Base-by-base conservation (phyloP, 2,329 filamentous ascomycete species). In the Arthrocladium fulminans region DNA sequence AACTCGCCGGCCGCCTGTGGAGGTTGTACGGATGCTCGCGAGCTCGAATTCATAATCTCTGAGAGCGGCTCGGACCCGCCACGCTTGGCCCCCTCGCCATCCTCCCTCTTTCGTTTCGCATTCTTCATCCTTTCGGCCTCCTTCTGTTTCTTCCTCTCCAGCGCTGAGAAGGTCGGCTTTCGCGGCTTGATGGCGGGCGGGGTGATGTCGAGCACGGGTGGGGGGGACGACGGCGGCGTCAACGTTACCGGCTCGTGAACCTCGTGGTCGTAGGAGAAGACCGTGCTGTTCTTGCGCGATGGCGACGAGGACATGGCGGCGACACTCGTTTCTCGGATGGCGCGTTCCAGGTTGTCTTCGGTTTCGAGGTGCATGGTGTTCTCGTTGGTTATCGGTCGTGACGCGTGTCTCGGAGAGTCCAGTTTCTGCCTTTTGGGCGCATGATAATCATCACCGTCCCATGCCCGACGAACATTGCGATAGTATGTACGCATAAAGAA, bases 171-270 rank as follows among this genome's bases (percentile, higher is more conserved):
- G 2, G 72, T 68, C 0, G 73, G 71, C 54, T 74, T 72, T 39
- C 73, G 65, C 24, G 64, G 66, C 45, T 67, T 68, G 32, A 63
- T 61, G 29, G 65, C 65, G 10, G 68, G 67, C n/a, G 66, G 66
- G 12, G 62, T 67, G 58, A 65, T 60, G 23, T 64, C 69, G 42
- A 66, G 61, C 37, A 45, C 32, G 15, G 67, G 67, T 29, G 74
- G 73, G 46, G 74, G 72, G 48, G 73, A 75, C 8, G 73, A 75
- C 3, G 74, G 74, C 29, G 74, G 73, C 35, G 72, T 75, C 30
- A 70, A 69, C 35, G 35, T 32, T 6, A 38, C 20, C 7, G 32
- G 44, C 10, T 47, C 32, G 15, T 20, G 44, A 15, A 23, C 19
- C 13, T 48, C 37, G 4, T 34, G 27, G 8, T 48, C 45, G 25